Evolutionary conservation across 2,329 filamentous ascomycete genomes (phyloP).

Genomic region (Neofusicoccum cordaticola): DNA sequence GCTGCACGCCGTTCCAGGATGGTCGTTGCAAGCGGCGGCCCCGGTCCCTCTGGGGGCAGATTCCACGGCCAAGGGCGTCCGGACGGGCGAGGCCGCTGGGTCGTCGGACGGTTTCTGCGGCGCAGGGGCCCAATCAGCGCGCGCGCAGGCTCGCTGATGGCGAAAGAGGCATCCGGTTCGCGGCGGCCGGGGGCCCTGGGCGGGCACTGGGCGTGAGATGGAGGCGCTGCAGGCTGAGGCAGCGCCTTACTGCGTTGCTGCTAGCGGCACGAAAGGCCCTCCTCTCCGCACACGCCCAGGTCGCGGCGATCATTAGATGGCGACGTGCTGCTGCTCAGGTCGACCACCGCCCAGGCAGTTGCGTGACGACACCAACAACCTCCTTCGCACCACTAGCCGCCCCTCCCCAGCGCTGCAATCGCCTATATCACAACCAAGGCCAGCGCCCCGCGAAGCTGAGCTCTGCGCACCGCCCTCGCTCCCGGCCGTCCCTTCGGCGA

Average conservation of each 20-base stretch:
- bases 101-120: neutral
- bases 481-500: conserved; percentile 6
- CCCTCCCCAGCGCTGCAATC: neutral
- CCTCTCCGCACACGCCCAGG: conserved; percentile 8
- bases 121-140: conserved; percentile 5
- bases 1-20: conserved; percentile 5
- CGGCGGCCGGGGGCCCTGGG: neutral
- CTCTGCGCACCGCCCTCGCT: neutral
- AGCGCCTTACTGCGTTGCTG: conserved; percentile 10
- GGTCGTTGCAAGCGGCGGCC: neutral
- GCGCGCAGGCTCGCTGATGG: neutral
- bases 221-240: conserved; percentile 11
- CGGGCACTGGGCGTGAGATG: neutral
- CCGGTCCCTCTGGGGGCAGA: neutral
- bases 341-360: neutral
- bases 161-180: neutral
- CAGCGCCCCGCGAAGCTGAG: neutral
- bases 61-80: conserved; percentile 5
- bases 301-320: conserved; percentile 3
- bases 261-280: conserved; percentile 8
- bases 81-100: neutral
- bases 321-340: neutral
- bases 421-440: neutral
- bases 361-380: conserved; percentile 3
- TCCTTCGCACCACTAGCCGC: conserved; percentile 1